phyloP scores from a whole-genome alignment of 352 stramenopile genomes.

The Globisporangium okanoganense region DNA sequence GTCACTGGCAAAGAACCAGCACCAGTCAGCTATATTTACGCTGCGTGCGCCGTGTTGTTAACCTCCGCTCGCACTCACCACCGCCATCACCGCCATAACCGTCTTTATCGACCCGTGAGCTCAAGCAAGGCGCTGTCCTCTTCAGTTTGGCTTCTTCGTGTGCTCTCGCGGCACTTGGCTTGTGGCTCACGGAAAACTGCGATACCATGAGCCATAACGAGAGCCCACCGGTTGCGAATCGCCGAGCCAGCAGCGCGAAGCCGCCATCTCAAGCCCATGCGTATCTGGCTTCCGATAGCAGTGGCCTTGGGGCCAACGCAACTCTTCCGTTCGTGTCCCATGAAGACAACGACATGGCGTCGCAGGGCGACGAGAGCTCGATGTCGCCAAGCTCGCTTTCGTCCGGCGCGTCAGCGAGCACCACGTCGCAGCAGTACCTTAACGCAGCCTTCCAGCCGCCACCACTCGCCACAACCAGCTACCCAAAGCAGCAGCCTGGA shows the following conservation, averaged over 20 bases:
- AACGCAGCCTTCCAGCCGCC: background rate
- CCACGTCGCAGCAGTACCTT: background rate
- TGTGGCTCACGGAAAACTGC: background rate
- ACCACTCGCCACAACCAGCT: background rate
- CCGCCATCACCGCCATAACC: background rate
- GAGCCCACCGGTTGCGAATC: background rate
- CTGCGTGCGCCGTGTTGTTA: background rate
- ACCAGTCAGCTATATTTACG: background rate
- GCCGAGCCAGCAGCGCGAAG: background rate
- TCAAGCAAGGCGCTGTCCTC: background rate
- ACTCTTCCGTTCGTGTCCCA: background rate
- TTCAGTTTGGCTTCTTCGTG: background rate
- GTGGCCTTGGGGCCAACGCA: background rate
- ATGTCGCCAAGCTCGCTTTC: background rate
- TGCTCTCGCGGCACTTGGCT: too few species aligned
- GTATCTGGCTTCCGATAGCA: background rate
- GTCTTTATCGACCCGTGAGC: too few species aligned
- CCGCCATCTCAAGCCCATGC: background rate
- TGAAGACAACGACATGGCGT: background rate
- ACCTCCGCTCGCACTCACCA: background rate
- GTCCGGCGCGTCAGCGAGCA: background rate
- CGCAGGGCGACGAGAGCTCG: background rate
- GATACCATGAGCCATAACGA: background rate
- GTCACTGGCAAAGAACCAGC: background rate
- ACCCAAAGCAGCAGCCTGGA: background rate